phyloP scores from a whole-genome alignment of 441 rosid species.

The Omphalea diandra region DNA sequence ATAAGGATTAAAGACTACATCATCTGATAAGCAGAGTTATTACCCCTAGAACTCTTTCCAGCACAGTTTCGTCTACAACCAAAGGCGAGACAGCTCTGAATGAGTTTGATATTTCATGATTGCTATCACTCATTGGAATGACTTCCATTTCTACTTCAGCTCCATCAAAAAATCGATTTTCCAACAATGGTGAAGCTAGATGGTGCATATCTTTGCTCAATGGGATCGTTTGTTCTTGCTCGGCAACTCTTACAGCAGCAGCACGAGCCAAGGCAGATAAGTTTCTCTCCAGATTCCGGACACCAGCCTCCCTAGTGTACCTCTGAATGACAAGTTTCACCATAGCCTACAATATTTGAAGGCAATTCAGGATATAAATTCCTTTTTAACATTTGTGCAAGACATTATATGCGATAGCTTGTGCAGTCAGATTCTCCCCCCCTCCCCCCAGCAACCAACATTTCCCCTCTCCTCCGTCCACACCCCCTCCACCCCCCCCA shows the following conservation, averaged over 20 bases:
- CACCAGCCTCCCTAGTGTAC: conserved; percentile 99
- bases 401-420: background rate
- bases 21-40: conserved; percentile 16
- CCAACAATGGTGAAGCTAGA: conserved; percentile 76
- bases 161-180: conserved; percentile 87
- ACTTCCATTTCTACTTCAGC: conserved; percentile 99
- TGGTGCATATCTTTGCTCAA: conserved; percentile 75
- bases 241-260: conserved; percentile 95
- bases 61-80: conserved; percentile 85
- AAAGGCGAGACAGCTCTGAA: conserved; percentile 68
- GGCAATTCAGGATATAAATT: background rate
- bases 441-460: too few species aligned
- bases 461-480: too few species aligned
- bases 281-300: conserved; percentile 85
- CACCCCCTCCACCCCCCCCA: too few species aligned
- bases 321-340: conserved; percentile 87
- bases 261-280: conserved; percentile 98
- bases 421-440: background rate
- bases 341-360: conserved; percentile 50
- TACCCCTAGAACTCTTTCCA: conserved; percentile 95
- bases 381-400: background rate
- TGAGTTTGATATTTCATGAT: conserved; percentile 67
- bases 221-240: conserved; percentile 76
- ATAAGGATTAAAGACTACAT: background rate
- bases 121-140: conserved; percentile 81